These are phyloP conservation scores for Myxozyma lipomycoides DNA, from an alignment of 805 yeast species.

Conservation along the genomic window DNA sequence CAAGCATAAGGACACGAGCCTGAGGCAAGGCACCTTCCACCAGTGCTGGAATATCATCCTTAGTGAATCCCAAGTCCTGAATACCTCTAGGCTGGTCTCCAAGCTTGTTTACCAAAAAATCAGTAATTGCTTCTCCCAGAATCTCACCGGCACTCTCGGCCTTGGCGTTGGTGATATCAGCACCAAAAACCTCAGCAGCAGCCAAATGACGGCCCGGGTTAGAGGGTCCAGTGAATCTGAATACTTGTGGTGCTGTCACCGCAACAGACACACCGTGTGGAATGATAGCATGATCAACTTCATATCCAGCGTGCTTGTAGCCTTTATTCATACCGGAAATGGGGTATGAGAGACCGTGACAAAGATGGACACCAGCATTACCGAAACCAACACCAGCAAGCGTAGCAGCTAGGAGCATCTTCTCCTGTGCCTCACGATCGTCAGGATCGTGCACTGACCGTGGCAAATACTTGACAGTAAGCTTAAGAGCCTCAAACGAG, in stretches of 20 bases:
- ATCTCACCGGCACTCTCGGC: slow-evolving; percentile 40
- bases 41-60: slow-evolving; percentile 37
- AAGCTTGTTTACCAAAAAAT: slow-evolving; percentile 35
- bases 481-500: slow-evolving; percentile 42
- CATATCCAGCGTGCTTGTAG: slow-evolving; percentile 40
- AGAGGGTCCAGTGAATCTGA: slow-evolving; percentile 40
- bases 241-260: slow-evolving; percentile 45
- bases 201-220: slow-evolving; percentile 41
- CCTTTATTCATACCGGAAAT: slow-evolving; percentile 39
- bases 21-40: slow-evolving; percentile 42
- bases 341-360: slow-evolving; percentile 44
- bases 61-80: slow-evolving; percentile 36
- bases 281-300: slow-evolving; percentile 41
- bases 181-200: slow-evolving; percentile 40
- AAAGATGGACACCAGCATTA: slow-evolving; percentile 45
- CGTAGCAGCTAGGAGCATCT: slow-evolving; percentile 45
- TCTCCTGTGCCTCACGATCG: slow-evolving; percentile 43
- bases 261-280: slow-evolving; percentile 48
- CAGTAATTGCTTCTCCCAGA: slow-evolving; percentile 38
- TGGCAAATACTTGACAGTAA: slow-evolving; percentile 42
- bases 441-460: slow-evolving; percentile 41
- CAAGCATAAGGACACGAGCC: slow-evolving; percentile 39
- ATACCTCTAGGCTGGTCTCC: slow-evolving; percentile 41
- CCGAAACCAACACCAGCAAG: slow-evolving; percentile 47
- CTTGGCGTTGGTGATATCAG: slow-evolving; percentile 37